Conservation (phyloP, 768 basidiomycete genomes). For the Butyriboletus loyo region DNA sequence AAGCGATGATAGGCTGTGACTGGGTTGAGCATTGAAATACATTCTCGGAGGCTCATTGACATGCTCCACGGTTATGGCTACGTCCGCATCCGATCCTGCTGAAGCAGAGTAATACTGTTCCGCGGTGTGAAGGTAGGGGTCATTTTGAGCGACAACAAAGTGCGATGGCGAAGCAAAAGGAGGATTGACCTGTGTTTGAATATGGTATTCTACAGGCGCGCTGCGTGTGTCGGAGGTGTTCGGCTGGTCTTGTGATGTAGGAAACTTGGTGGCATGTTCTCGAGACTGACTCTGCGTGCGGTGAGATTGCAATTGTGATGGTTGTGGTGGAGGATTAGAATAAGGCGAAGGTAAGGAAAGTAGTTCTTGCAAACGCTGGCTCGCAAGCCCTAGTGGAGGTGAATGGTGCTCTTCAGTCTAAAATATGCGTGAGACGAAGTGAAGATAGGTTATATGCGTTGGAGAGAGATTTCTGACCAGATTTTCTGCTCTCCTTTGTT, state of each 20-base stretch:
- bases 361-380: constrained; percentile 24
- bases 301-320: background rate
- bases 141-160: background rate
- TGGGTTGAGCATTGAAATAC: constrained; percentile 14
- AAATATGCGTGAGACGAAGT: background rate
- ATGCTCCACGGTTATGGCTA: constrained; percentile 20
- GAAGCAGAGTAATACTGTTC: constrained; percentile 5
- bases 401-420: constrained; percentile 1
- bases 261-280: background rate
- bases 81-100: background rate
- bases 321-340: background rate
- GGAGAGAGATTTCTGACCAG: constrained; percentile 4
- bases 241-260: background rate
- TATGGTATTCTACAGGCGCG: background rate
- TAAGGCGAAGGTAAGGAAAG: constrained; percentile 13
- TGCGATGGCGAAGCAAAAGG: constrained; percentile 5
- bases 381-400: constrained; percentile 11
- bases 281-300: background rate
- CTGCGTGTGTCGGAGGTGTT: background rate
- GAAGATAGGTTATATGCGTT: background rate
- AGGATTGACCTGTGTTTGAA: background rate
- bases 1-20: constrained; percentile 22
- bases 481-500: constrained; percentile 1
- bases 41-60: constrained; percentile 4
- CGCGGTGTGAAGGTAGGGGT: constrained; percentile 1